These are phyloP conservation scores for Phaeophleospora eucalypticola DNA, from an alignment of 2,329 filamentous ascomycete species.

Conservation along the genomic window DNA sequence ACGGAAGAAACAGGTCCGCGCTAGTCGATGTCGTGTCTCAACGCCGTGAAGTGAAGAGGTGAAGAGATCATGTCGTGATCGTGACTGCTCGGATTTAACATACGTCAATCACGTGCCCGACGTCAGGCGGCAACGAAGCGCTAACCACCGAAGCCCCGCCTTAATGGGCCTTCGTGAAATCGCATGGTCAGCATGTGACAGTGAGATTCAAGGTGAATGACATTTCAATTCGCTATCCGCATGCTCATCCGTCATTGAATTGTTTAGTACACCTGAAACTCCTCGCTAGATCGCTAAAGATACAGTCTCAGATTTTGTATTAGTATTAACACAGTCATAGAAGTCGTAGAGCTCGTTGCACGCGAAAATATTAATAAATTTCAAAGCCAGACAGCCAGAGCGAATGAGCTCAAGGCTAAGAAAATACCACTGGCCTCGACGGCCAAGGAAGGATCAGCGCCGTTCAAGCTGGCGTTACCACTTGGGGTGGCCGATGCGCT, in stretches of 20 bases:
- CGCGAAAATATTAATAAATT: not conserved
- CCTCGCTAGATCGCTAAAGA: not conserved
- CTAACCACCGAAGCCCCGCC: too few species aligned
- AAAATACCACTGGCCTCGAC: constrained; percentile 1
- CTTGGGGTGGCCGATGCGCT: constrained; percentile 1
- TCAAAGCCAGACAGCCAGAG: constrained; percentile 9
- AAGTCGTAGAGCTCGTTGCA: not conserved
- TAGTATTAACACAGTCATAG: not conserved
- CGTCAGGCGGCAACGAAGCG: too few species aligned
- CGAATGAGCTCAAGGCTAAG: constrained; percentile 9
- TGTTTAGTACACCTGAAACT: not conserved
- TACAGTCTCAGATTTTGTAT: not conserved
- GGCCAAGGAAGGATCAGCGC: not conserved
- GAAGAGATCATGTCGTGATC: too few species aligned
- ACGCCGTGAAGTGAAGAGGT: too few species aligned
- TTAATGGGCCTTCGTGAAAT: too few species aligned
- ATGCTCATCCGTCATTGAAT: not conserved
- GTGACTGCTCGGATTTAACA: too few species aligned
- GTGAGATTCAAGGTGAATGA: too few species aligned
- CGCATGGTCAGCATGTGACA: too few species aligned
- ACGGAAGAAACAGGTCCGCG: too few species aligned
- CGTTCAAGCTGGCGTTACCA: not conserved
- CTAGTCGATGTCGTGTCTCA: too few species aligned
- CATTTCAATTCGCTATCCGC: not conserved
- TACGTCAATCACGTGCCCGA: too few species aligned